Base-by-base conservation (phyloP, 495 filamentous ascomycete genomes). In the Trichoderma reesei region DNA sequence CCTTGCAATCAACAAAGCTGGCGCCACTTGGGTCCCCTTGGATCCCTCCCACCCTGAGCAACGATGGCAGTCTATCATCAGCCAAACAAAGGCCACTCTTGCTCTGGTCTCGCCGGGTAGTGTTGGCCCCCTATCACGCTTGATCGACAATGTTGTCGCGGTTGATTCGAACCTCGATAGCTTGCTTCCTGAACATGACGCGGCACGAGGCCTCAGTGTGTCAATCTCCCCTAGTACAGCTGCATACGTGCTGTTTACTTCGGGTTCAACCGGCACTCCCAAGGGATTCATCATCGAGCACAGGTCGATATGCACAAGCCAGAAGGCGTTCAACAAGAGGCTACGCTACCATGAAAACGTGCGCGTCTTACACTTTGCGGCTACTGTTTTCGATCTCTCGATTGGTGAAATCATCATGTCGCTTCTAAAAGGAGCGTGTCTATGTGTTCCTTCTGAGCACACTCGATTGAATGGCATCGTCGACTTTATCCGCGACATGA, bases 391-490 rank as follows among this genome's bases (percentile, higher is more conserved):
- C 42, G 89, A 92, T 64, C 80, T 85, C 36, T 84, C 84, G 54
- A 76, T 90, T n/a, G 69, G 82, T 3, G 88, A 91, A 62, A 84
- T 88, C 3, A 82, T 89, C 63, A 83, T 85, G 6, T 85, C 85
- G 0, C 72, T 92, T 0, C 83, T 84, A 10, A 66, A 73, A 20
- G 85, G 85, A 36, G 85, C 80, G 20, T 82, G 79, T 61, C 75
- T 85, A 2, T 87, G 85, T 69, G 76, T 88, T 48, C 85, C 84
- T 5, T 82, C 77, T 61, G 60, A 61, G 34, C 16, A 61, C 14
- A 38, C 10, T 1, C 36, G 60, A 11, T 2, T 61, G n/a, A 39
- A 44, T 60, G 59, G 39, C 18, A 33, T 65, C 34, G 39, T 60
- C 7, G 42, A 44, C 16, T 51, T 44, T 54, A 62, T 61, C 33